Base-by-base conservation (phyloP, 2,329 filamentous ascomycete genomes). In the Aspergillus fischeri region DNA sequence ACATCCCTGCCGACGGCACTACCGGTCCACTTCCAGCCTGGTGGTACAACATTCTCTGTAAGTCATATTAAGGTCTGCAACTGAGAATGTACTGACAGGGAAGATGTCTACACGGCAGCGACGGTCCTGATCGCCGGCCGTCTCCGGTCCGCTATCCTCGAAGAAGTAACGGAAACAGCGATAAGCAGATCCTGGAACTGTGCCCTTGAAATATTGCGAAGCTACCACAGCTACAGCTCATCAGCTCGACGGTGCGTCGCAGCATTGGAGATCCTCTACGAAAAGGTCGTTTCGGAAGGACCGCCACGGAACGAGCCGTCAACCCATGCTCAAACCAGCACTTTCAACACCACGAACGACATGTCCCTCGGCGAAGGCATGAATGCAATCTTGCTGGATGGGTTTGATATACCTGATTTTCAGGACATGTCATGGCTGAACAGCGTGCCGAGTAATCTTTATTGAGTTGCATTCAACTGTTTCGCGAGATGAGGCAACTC, bases 31-130 rank as follows among this genome's bases (percentile, higher is more conserved):
- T 73, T 41, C 71, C 72, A 6, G 70, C 71, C 1, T 75, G 72
- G 71, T 74, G 72, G 71, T 74, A 73, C 50, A 70, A 73, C 3
- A 71, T 73, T 24, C 64, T 74, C 2, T 74, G 69, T 72, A 49
- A 55, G 69, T 57, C 2, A 11, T 3, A 0, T 29, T 44, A n/a
- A 9, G 45, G 27, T 9, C 14, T 21, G 3, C 2, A 44, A 10
- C 7, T 5, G 4, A 11, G 2, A 10, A 1, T 10, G 42, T 28
- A 17, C 61, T 67, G 20, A 67, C 48, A 9, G n/a, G 2, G 10
- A 47, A 72, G 69, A 74, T 38, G 63, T 73, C 7, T 73, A 75
- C 57, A 71, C 70, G 1, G 70, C 72, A 2, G 71, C 72, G 2
- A 73, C 69, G 1, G 70, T 74, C 8, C 55, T 75, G 1, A 68